A percentile compares a stretch with the other conserved stretches of the same genome.
Conservation (phyloP, 2,329 filamentous ascomycete genomes). For the Acrodontium crateriforme region DNA sequence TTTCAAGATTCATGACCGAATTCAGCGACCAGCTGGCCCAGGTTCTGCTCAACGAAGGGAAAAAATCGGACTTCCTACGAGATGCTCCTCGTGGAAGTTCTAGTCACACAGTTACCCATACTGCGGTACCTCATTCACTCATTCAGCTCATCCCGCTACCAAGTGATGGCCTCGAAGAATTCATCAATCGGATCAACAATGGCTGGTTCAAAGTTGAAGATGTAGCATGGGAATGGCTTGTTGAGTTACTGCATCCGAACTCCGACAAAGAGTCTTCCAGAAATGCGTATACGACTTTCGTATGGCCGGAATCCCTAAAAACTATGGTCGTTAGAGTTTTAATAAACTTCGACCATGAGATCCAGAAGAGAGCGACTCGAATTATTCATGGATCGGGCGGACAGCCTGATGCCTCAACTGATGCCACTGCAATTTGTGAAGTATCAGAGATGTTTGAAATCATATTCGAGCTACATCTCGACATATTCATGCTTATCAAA, state of each 20-base stretch:
- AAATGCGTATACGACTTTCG: constrained; percentile 36
- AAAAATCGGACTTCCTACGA: constrained; percentile 12
- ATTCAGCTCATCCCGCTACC: constrained; percentile 8
- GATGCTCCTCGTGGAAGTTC: constrained; percentile 5
- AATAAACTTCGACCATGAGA: constrained; percentile 39
- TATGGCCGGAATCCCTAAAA: constrained; percentile 44
- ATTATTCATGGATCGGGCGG: constrained; percentile 1
- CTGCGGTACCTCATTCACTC: constrained; percentile 5
- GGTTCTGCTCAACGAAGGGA: constrained; percentile 13
- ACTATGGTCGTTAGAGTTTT: constrained; percentile 39
- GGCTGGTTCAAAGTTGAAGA: constrained; percentile 36
- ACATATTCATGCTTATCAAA: constrained; percentile 50
- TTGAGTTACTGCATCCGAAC: constrained; percentile 33
- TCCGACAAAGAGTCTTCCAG: constrained; percentile 13
- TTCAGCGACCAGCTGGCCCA: constrained; percentile 18
- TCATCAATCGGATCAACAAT: constrained; percentile 34
- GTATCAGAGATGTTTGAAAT: constrained; percentile 42
- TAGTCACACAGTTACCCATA: constrained; percentile 6
- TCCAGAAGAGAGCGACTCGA: constrained; percentile 24
- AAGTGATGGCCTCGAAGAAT: constrained; percentile 23
- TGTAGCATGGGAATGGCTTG: constrained; percentile 41
- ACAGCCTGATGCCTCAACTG: background rate
- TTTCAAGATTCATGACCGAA: constrained; percentile 14
- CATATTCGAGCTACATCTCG: constrained; percentile 54
- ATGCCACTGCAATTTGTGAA: constrained; percentile 16